Base-by-base conservation (phyloP, 23 red algal genomes). In the Chondrus crispus region DNA sequence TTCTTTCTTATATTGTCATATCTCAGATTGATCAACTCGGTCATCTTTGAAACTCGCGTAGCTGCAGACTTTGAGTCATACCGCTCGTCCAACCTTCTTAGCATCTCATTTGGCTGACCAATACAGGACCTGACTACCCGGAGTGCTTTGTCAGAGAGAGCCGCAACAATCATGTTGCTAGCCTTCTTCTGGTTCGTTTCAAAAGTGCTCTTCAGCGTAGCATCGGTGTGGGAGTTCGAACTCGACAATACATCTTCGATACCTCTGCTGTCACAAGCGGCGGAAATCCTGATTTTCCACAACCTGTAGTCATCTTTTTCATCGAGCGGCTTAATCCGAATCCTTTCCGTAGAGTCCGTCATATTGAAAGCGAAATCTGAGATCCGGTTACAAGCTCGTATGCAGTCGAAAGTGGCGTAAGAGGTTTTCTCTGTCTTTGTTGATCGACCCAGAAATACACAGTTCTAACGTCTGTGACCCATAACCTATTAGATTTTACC, bases 131-230 rank as follows among this genome's bases (percentile, higher is more conserved):
- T 28, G 13, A 76, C 41, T 39, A 76, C 70, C 26, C 70, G 3
- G 3, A 76, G 43, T 38, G 70, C 13, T 76, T 76, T 12, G 43
- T 76, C 70, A 36, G 70, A 76, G 3, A 76, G 38, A 7, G 70
- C 70, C 7, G 70, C 3, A 4, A 76, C 70, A 76, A 76, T 76
- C 24, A 76, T n/a, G 41, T 38, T 38, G 43, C 70, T 76, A 76
- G 70, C 70, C 41, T 76, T 76, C 70, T 76, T 76, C 70, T 76
- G 32, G 43, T 7, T 76, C 30, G 43, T 26, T 38, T 76, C 70
- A 4, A 38, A 76, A 39, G 33, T 38, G 6, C 24, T 45, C 4
- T 76, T 76, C 70, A 39, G 33, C 70, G 33, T 38, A 5, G 33
- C 70, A 76, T 76, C 70, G 38, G 35, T 76, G 41, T 38, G 6